Conservation (phyloP, 139 green algal species). For the Gonium pectorale region DNA sequence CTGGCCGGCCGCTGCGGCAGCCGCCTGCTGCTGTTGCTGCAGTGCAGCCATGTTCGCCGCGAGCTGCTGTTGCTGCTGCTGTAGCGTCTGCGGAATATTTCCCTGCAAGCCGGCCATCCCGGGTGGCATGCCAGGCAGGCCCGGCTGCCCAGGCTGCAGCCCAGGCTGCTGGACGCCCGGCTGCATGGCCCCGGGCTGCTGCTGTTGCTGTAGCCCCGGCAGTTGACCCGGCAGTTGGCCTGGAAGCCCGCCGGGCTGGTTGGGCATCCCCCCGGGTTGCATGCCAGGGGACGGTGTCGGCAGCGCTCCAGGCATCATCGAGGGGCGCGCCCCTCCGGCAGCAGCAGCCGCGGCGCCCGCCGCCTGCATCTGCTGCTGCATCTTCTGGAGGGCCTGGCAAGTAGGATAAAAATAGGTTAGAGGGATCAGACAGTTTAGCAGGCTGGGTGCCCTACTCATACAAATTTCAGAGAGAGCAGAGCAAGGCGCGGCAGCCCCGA, state of each 20-base stretch:
- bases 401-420: no score
- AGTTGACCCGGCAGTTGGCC: background rate
- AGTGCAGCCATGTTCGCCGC: conserved; percentile 8
- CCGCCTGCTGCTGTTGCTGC: conserved; percentile 33
- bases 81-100: conserved; percentile 6
- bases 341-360: background rate
- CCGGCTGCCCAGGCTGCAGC: conserved; percentile 12
- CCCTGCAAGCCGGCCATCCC: no score
- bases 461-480: no score
- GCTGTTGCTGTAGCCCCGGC: background rate
- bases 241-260: background rate
- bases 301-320: conserved; percentile 12
- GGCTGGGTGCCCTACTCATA: no score
- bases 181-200: background rate
- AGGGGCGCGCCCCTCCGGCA: background rate
- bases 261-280: background rate
- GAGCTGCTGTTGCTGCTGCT: conserved; percentile 6
- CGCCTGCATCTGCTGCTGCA: conserved; percentile 35
- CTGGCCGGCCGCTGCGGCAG: background rate
- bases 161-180: background rate
- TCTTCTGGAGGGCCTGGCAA: conserved; percentile 34
- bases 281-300: background rate
- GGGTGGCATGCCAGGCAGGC: background rate
- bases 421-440: no score
- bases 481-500: no score